Evolutionary conservation across 345 rosid genomes (phyloP).

Genomic region (Microcos paniculata): DNA sequence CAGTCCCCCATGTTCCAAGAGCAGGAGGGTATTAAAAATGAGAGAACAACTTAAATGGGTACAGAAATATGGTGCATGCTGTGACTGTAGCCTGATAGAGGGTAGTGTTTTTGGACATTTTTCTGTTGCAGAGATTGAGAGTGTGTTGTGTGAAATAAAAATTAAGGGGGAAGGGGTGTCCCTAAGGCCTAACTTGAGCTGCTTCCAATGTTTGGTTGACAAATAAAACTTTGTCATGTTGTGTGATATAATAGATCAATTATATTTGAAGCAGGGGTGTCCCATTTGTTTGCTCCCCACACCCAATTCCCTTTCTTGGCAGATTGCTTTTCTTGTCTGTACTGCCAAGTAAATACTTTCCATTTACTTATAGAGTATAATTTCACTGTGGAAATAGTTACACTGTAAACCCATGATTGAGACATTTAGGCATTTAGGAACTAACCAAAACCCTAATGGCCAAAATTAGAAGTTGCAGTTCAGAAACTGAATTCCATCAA

Average conservation of each 20-base stretch:
- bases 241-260: not conserved
- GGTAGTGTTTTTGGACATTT: constrained; percentile 9
- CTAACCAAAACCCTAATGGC: not conserved
- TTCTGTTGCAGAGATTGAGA: not conserved
- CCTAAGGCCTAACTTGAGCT: constrained; percentile 4
- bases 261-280: not conserved
- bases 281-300: not conserved
- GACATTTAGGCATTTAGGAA: constrained; percentile 6
- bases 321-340: not conserved
- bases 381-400: not conserved
- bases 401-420: constrained; percentile 2
- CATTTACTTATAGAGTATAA: not conserved
- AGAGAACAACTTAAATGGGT: not conserved
- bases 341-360: not conserved
- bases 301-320: not conserved
- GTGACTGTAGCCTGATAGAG: not conserved
- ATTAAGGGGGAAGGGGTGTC: not conserved
- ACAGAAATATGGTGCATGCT: not conserved
- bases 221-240: constrained; percentile 13
- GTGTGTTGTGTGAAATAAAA: not conserved
- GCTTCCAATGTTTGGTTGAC: not conserved
- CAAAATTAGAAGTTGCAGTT: not conserved
- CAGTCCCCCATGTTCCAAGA: not conserved
- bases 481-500: not conserved
- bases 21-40: not conserved